Evolutionary conservation across 148 eudicot genomes (phyloP).

Genomic region (Spergularia bocconei): DNA sequence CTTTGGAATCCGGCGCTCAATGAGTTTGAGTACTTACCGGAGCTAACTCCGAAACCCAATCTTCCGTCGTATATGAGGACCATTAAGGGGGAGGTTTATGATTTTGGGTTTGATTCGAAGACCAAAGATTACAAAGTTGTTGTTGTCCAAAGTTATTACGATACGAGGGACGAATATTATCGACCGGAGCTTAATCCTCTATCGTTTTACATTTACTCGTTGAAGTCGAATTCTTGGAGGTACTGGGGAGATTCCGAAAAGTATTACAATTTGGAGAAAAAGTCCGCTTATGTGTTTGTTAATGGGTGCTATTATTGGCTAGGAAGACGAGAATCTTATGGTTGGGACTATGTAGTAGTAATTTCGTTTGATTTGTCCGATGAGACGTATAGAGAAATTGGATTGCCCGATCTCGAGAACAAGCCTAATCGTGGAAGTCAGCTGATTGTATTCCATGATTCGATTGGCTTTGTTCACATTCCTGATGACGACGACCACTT

Average conservation of each 20-base stretch:
- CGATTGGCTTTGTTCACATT: slow-evolving; percentile 6
- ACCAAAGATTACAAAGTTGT: slow-evolving; percentile 16
- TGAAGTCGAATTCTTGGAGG: slow-evolving; percentile 21
- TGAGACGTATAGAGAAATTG: neutral
- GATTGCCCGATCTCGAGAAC: neutral
- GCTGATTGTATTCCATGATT: slow-evolving; percentile 4
- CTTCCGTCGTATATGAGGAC: neutral
- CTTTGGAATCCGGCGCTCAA: slow-evolving; percentile 18
- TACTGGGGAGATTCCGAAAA: slow-evolving; percentile 12
- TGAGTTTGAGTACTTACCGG: neutral
- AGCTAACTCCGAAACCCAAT: neutral
- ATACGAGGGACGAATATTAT: neutral
- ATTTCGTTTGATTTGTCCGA: slow-evolving; percentile 6
- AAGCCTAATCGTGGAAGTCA: neutral
- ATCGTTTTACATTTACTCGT: slow-evolving; percentile 16
- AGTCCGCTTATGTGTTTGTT: neutral
- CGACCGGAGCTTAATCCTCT: neutral
- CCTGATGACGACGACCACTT: too few relatives aligned
- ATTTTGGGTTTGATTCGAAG: slow-evolving; percentile 15
- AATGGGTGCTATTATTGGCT: slow-evolving; percentile 23
- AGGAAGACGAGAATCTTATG: neutral
- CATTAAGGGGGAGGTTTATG: neutral
- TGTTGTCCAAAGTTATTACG: neutral
- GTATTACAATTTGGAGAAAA: neutral
- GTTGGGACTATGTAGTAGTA: neutral